Percentiles rank a stretch among this genome's conserved stretches.
phyloP scores from a whole-genome alignment of 1,139 yeast genomes.

The Yamadazyma trypodendri region DNA sequence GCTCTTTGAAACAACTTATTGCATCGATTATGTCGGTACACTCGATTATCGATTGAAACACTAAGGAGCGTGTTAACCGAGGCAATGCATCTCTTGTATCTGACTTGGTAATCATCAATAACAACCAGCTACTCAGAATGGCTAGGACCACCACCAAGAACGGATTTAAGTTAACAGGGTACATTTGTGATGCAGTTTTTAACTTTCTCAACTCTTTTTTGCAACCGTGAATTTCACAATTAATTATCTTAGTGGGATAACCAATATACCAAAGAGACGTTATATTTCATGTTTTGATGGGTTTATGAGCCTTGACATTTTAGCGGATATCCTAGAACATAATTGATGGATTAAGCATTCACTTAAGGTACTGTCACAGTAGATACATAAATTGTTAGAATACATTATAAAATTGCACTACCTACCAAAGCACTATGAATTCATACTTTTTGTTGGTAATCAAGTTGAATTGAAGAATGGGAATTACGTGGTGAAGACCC shows the following conservation, averaged over 20 bases:
- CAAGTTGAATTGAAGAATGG: constrained; percentile 14
- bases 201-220: background rate
- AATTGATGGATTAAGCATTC: too few species aligned
- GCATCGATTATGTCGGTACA: constrained; percentile 20
- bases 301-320: too few species aligned
- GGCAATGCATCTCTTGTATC: background rate
- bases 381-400: too few species aligned
- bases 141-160: constrained; percentile 1
- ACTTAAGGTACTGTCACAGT: background rate
- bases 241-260: too few species aligned
- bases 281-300: background rate
- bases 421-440: background rate
- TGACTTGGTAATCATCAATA: background rate
- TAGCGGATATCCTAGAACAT: too few species aligned
- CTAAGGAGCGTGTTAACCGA: constrained; percentile 4
- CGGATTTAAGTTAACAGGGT: constrained; percentile 1
- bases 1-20: constrained; percentile 13
- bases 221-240: background rate
- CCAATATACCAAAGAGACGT: too few species aligned
- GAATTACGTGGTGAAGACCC: constrained; percentile 17
- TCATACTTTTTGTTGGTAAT: constrained; percentile 14
- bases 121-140: background rate
- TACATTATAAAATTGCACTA: background rate
- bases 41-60: constrained; percentile 13
- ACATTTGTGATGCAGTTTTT: constrained; percentile 2